Percentiles rank a stretch among this genome's conserved stretches.
These are phyloP conservation scores for Xylariaceae sp. DNA, from an alignment of 2,329 filamentous ascomycete genomes.

Conservation along the genomic window DNA sequence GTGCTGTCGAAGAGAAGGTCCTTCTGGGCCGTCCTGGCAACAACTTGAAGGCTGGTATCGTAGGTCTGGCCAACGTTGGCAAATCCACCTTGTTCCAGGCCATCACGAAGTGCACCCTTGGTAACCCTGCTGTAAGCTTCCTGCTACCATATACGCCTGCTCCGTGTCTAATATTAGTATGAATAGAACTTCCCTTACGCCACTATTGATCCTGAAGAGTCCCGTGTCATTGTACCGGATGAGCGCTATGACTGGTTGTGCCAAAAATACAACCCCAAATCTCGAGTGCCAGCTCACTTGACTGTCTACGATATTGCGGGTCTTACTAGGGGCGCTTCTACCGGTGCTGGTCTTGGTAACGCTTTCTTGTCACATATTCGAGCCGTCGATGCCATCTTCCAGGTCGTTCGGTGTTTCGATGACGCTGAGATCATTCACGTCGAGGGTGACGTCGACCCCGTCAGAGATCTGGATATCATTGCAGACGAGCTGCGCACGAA, in stretches of 20 bases:
- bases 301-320: conserved; percentile 99
- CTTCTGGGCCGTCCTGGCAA: conserved; percentile 95
- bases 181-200: conserved; percentile 94
- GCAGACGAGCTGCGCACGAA: conserved; percentile 95
- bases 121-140: conserved; percentile 87
- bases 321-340: conserved; percentile 93
- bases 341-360: conserved; percentile 96
- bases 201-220: conserved; percentile 98
- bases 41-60: conserved; percentile 99
- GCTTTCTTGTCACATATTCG: conserved; percentile 98
- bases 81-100: conserved; percentile 99
- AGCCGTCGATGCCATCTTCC: conserved; percentile 97
- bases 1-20: conserved; percentile 90
- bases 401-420: conserved; percentile 96
- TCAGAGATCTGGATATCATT: conserved; percentile 94
- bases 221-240: conserved; percentile 95
- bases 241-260: conserved; percentile 95
- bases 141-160: conserved; percentile 39
- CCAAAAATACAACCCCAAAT: conserved; percentile 98
- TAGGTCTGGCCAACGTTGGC: conserved; percentile 98
- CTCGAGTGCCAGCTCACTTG: conserved; percentile 92
- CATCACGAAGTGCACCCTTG: conserved; percentile 95
- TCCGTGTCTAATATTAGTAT: conserved; percentile 45
- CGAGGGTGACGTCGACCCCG: conserved; percentile 96
- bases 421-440: conserved; percentile 99